Evolutionary conservation across 2,329 filamentous ascomycete genomes (phyloP).

Genomic region (Claviceps africana): DNA sequence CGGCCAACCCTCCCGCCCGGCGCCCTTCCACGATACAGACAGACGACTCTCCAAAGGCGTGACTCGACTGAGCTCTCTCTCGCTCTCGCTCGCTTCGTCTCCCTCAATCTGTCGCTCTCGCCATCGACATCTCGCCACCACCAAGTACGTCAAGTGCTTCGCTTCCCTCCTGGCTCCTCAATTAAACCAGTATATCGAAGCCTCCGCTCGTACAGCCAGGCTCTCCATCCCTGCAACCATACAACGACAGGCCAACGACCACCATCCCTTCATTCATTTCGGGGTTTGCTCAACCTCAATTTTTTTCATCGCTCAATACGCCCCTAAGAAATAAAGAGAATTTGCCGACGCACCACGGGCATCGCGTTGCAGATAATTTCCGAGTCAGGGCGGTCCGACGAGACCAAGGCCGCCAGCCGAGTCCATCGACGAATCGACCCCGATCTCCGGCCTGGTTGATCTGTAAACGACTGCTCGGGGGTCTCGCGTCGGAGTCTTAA

Average conservation of each 20-base stretch:
- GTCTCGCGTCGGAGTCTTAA: not conserved
- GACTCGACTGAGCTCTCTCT: not conserved
- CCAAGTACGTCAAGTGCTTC: not conserved
- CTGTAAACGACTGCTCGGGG: not conserved
- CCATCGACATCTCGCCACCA: too few relatives aligned
- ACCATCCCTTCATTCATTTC: too few relatives aligned
- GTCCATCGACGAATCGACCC: not conserved
- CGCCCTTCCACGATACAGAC: not conserved
- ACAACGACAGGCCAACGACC: not conserved
- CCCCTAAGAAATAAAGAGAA: too few relatives aligned
- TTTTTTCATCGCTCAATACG: not conserved
- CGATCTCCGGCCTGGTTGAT: not conserved
- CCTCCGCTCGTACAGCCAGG: not conserved
- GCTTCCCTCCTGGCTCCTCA: not conserved
- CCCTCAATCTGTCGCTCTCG: too few relatives aligned
- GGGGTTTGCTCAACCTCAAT: not conserved
- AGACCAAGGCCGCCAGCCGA: not conserved
- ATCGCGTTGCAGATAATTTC: not conserved
- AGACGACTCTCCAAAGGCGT: too few relatives aligned
- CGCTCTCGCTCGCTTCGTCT: not conserved
- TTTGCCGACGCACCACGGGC: not conserved
- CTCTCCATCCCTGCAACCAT: not conserved
- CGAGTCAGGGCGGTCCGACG: not conserved
- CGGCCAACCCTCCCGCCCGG: not conserved
- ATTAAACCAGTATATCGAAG: not conserved